Evolutionary conservation across 2,329 filamentous ascomycete species (phyloP).

Genomic region (Xylariaceae sp.): DNA sequence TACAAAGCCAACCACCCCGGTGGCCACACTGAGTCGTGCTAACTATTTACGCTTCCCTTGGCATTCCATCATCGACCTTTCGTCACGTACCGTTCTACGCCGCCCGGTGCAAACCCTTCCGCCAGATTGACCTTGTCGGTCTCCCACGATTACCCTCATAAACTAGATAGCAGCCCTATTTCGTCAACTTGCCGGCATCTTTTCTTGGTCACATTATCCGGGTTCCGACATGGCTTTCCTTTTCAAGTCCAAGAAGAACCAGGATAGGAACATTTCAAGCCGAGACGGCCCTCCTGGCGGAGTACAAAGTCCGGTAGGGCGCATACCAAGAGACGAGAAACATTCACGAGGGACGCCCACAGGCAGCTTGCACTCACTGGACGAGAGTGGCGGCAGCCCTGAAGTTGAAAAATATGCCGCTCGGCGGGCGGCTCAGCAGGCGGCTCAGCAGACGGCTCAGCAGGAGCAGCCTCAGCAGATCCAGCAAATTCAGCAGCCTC

Average conservation of each 20-base stretch:
- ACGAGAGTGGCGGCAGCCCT: slow-evolving; percentile 57
- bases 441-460: slow-evolving; percentile 38
- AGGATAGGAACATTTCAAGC: slow-evolving; percentile 56
- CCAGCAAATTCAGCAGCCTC: slow-evolving; percentile 26
- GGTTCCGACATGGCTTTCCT: slow-evolving; percentile 68
- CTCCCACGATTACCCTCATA: slow-evolving; percentile 1
- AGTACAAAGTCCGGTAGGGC: slow-evolving; percentile 46
- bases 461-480: slow-evolving; percentile 44
- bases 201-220: slow-evolving; percentile 32
- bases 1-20: slow-evolving; percentile 21
- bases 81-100: slow-evolving; percentile 1
- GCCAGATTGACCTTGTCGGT: not conserved
- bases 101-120: not conserved
- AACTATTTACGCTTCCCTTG: slow-evolving; percentile 11
- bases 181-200: slow-evolving; percentile 31
- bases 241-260: slow-evolving; percentile 77
- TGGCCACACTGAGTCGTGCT: slow-evolving; percentile 29
- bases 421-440: slow-evolving; percentile 51
- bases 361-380: slow-evolving; percentile 72
- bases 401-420: slow-evolving; percentile 57
- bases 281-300: slow-evolving; percentile 53
- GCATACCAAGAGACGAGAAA: slow-evolving; percentile 55
- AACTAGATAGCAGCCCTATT: slow-evolving; percentile 18
- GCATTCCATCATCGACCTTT: slow-evolving; percentile 11
- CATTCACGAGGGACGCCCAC: slow-evolving; percentile 65